Conservation (phyloP, 2,329 filamentous ascomycete genomes). For the Emmonsia crescens region DNA sequence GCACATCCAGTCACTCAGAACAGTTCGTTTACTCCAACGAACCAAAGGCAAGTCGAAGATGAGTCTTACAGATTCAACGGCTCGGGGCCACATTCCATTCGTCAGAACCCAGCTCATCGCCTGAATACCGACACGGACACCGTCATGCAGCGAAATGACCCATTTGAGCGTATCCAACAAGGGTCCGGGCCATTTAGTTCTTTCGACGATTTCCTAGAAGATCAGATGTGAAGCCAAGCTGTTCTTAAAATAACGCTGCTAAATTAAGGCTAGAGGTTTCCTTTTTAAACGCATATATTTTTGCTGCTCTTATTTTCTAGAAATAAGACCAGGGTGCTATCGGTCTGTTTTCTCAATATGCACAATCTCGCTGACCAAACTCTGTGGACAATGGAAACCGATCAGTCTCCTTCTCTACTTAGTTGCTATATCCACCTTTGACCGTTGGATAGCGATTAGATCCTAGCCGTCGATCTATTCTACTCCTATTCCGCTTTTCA, state of each 20-base stretch:
- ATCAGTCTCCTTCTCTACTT: not conserved
- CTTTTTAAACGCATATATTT: too few species aligned
- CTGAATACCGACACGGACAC: constrained; percentile 9
- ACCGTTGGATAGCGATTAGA: not conserved
- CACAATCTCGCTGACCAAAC: not conserved
- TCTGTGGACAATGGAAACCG: not conserved
- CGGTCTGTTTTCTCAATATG: not conserved
- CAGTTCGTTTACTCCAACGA: not conserved
- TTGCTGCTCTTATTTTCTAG: not conserved
- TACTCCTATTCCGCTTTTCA: not conserved
- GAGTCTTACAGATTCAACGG: constrained; percentile 9
- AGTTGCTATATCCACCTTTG: not conserved
- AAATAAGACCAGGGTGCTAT: not conserved
- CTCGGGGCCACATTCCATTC: constrained; percentile 5
- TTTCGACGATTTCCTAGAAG: constrained; percentile 10
- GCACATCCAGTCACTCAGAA: not conserved
- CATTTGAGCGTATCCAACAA: constrained; percentile 4
- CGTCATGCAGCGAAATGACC: constrained; percentile 12
- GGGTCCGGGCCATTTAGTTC: constrained; percentile 1
- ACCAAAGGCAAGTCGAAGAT: not conserved
- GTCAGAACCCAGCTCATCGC: constrained; percentile 8
- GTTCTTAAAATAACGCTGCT: not conserved
- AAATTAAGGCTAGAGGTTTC: not conserved
- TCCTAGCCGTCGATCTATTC: not conserved
- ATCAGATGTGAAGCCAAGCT: not conserved